phyloP scores from a whole-genome alignment of 305 asterid genomes.

The Fraxinus sp. region DNA sequence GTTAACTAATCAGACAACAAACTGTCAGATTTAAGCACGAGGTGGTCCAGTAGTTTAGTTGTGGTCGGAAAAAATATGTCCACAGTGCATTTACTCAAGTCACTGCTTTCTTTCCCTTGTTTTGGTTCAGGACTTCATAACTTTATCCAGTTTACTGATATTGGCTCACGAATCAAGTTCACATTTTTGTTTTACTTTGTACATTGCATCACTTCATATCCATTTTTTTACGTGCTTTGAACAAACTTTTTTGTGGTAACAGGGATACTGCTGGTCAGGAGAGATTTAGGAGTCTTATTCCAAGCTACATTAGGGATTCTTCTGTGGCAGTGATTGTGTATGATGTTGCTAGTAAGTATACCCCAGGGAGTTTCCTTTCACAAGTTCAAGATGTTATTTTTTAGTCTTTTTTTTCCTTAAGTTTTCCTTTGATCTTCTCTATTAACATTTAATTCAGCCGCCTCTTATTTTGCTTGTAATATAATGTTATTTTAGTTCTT shows the following conservation, averaged over 20 bases:
- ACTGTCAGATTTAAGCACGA: neutral
- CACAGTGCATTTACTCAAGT: neutral
- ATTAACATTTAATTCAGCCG: neutral
- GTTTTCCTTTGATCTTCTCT: neutral
- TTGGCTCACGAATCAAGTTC: neutral
- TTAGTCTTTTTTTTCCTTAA: neutral
- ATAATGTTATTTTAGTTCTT: neutral
- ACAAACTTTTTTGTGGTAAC: neutral
- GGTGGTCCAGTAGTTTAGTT: neutral
- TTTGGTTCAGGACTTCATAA: neutral
- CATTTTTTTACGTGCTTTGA: neutral
- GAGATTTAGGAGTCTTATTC: conserved; percentile 55
- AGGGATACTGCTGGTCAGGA: conserved; percentile 62
- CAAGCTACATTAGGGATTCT: conserved; percentile 56
- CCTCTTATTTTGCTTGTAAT: neutral
- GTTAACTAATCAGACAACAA: neutral
- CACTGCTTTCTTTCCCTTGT: neutral
- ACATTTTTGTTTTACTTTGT: neutral
- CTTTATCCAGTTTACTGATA: neutral
- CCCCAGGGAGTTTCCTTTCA: neutral
- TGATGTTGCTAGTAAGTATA: conserved; percentile 48
- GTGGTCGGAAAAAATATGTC: neutral
- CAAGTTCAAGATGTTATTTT: neutral
- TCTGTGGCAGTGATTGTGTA: conserved; percentile 52
- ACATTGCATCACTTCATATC: neutral